Evolutionary conservation across 441 rosid genomes (phyloP), one percentile per base, ranked within the genome.

Genomic region (Gossypium davidsonii): DNA sequence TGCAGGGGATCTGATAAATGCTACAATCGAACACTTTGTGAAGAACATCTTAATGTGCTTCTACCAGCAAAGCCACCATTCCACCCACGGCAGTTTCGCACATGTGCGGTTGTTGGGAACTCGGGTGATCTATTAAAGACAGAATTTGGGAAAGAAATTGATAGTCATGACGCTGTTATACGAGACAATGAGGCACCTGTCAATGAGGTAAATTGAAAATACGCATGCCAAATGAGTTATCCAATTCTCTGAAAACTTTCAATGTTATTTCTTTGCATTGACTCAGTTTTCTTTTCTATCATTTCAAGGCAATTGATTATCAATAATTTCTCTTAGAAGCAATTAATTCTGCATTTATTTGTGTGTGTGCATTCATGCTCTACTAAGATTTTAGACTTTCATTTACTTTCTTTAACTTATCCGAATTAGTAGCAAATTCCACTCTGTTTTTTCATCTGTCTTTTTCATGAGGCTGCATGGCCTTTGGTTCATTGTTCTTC

Each of bases 161-260:
- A 95, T 78, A 83, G 92, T 71, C 97, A 95, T 84, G 97, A 93
- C 79, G 94, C 89, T 82, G 98, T 93, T 37, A 89, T 93, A 76
- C 83, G 97, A 72, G 99, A 95, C 73, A 95, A 95, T 71, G 98
- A 93, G 71, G 99, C 99, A 79, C 99, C 98, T 25, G 98, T 95
- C 70, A 95, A 84, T 82, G 71, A 88, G 96, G 98, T 93, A 74
- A 70, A 25, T 49, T 75, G 66, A 39, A 18, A 64, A 49, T 55
- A 46, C 20, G 14, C 4, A 6, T 21, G 3, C 31, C 63, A 37
- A 49, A 28, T 56, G 63, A 34, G 26, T 25, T 48, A 49, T 67
- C 23, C 21, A 23, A 20, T 15, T 37, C 39, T 70, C 34, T 10
- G 49, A 15, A 55, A 37, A 34, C 60, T 34, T 69, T 12, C 63